Evolutionary conservation across 441 rosid species (phyloP), one percentile per base, ranked within the genome.

Genomic region (Populus hybrid): DNA sequence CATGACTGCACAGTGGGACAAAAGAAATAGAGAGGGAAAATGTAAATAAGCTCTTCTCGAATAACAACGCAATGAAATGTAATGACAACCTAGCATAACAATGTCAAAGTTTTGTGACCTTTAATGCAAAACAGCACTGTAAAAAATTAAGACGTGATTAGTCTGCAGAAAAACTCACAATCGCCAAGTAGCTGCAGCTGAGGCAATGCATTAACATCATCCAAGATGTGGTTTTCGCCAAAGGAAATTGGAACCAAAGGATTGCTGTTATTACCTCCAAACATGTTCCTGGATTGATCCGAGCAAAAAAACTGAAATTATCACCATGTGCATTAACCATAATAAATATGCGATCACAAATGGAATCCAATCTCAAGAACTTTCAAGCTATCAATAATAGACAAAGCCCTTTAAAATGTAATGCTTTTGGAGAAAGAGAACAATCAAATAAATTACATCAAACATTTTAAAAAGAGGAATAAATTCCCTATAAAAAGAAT

Each of bases 121-220:
- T 42, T 53, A 53, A 53, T 16, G 61, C 21, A 53, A 53, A 53
- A 8, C 61, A 53, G 8, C 7, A 18, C 63, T 23, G 28, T 40
- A 11, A 26, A 74, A 40, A 8, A 7, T 18, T 38, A 67, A 63
- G 32, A 6, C 50, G n/a, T 4, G 18, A 63, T 14, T 35, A 30
- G 28, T 11, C 42, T 7, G 10, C 6, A 6, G 69, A 69, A 67
- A 75, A 34, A 85, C 93, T 87, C 80, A 92, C 94, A 79, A 71
- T 82, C 82, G 61, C 87, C 89, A n/a, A 82, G 84, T 61, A 89
- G 76, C 85, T 90, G 92, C 78, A 88, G 88, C 86, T 84, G 92
- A 75, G 88, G 89, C n/a, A 89, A 75, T 38, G 83, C 76, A 82
- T 84, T 90, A 6, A 83, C 76, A 72, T 87, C 87, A 72, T 84